Base-by-base conservation (phyloP, 2,329 filamentous ascomycete species). In the Trichophyton mentagrophytes region DNA sequence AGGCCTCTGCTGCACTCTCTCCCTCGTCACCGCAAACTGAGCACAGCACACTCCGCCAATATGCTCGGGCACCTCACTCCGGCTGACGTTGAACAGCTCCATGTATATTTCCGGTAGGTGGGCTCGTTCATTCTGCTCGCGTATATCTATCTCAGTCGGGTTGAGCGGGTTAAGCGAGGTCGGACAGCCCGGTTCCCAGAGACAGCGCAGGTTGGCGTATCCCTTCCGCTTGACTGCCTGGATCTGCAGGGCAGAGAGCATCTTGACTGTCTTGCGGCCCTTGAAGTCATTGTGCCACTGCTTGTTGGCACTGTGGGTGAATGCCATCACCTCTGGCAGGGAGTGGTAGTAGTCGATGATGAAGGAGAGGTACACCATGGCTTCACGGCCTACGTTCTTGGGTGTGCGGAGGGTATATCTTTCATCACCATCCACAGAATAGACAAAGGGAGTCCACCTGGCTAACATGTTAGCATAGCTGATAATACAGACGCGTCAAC, bases 31-130 rank as follows among this genome's bases (percentile, higher is more conserved):
- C 0, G 77, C 80, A 65, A 82, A 82, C 63, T 82, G 80, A 3
- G 80, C 79, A 63, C 80, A 82, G 65, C 80, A 83, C 27, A 76
- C 76, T 1, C 77, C 77, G 0, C 77, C 79, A 3, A 83, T 76
- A 17, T 68, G 67, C 11, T 73, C 66, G 0, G 80, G 80, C 0
- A 76, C 67, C 1, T 62, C 22, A 9, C 53, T 46, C 4, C 70
- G 66, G 0, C 59, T 66, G 0, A 68, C 70, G 0, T 74, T 74
- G 62, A 82, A 81, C 2, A 82, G 65, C n/a, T 75, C 71, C 67
- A 75, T 72, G 63, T 80, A 82, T 0, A 76, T 78, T 27, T 71
- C 69, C 49, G 76, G 76, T 62, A 78, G 81, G 62, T 77, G 76
- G 1, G 78, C 78, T 62, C 79, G 78, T 1, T 79, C 73, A 17